Base-by-base conservation (phyloP, 73 alveolate species). In the Breviolum minutum region DNA sequence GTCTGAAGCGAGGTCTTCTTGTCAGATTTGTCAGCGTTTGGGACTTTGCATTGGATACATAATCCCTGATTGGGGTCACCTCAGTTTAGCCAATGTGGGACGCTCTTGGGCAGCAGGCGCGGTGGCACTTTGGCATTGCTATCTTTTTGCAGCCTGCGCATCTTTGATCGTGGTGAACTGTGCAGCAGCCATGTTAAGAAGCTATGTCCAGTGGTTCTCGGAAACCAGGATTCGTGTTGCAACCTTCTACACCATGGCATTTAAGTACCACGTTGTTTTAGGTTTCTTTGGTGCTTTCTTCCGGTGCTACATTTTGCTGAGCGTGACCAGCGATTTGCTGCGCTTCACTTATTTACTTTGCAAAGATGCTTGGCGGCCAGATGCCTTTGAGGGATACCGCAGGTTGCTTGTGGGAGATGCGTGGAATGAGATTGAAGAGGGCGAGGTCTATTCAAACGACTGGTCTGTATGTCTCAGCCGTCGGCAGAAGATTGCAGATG, bases 101-200 rank as follows among this genome's bases (percentile, higher is more conserved):
- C 76, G 97, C 48, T 91, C 97, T 24, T 91, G 97, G 97, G 97
- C 97, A 11, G 97, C 97, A 9, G 97, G 97, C 69, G 87, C 76
- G 12, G 48, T 54, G 1, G 92, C 87, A 5, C 97, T 91, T 27
- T 62, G 97, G 89, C 92, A 83, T 26, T 73, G 64, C 76, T 48
- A 64, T 32, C 69, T 87, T 26, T 88, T 88, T 27, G 84, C 84
- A 7, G 69, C 92, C 62, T 61, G 62, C 8, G 79, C 94, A 62
- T 48, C 79, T 6, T 61, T 86, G 80, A 62, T 86, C 48, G 30
- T 86, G 7, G 79, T 86, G 80, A 86, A 86, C 94, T 86, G 22
- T n/a, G 94, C 94, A 12, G 94, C 94, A 5, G 79, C 94, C 32
- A 63, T 86, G 77, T 29, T 86, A 30, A 61, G 79, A 86, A 17